Conservation (phyloP, 352 stramenopile species). For the Phytophthora foliorum region DNA sequence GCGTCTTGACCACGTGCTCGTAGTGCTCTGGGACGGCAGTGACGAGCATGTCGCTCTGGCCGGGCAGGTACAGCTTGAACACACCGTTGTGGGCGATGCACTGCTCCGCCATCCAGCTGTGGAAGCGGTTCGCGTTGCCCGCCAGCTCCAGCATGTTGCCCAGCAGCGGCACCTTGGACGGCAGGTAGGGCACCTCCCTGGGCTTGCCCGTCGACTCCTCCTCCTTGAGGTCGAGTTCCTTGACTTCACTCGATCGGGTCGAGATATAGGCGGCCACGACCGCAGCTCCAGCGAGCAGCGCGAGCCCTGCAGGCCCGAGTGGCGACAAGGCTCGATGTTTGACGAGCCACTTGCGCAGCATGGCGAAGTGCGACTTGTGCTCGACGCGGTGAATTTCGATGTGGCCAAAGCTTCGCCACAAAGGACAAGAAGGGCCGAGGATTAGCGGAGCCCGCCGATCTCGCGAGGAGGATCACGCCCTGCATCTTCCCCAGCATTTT, state of each 20-base stretch:
- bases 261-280: conserved; percentile 31
- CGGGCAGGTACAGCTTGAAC: conserved; percentile 49
- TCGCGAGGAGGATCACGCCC: not conserved
- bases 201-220: conserved; percentile 9
- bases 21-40: conserved; percentile 58
- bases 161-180: conserved; percentile 41
- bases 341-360: conserved; percentile 37
- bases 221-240: not conserved
- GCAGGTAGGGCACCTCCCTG: conserved; percentile 43
- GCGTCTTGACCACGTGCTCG: conserved; percentile 64
- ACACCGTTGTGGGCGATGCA: conserved; percentile 41
- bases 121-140: conserved; percentile 38
- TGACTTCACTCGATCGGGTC: conserved; percentile 21
- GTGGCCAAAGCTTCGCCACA: conserved; percentile 1
- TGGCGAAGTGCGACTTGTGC: conserved; percentile 10
- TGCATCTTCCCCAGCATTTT: not conserved
- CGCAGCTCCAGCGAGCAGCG: conserved; percentile 35
- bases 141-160: conserved; percentile 48
- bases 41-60: conserved; percentile 47
- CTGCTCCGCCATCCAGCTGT: conserved; percentile 53
- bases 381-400: conserved; percentile 25
- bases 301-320: conserved; percentile 33
- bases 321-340: conserved; percentile 31
- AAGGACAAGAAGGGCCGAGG: not conserved
- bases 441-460: conserved; percentile 4